Conservation (phyloP, 441 rosid genomes). For the Gossypium gossypioides region DNA sequence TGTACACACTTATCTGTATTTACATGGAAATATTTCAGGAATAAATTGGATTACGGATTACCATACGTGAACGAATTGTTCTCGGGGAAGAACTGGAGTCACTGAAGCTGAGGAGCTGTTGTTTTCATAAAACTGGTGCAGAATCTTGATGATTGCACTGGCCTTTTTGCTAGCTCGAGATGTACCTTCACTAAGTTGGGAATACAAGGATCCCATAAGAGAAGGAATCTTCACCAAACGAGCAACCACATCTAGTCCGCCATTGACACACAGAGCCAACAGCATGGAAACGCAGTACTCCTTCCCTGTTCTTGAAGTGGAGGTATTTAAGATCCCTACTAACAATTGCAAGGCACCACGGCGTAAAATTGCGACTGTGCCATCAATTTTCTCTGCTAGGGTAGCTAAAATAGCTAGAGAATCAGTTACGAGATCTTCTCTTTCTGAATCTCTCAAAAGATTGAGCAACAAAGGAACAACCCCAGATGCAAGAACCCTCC, state of each 20-base stretch:
- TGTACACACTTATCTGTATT: conserved; percentile 19
- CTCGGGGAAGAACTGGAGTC: conserved; percentile 34
- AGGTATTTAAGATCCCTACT: conserved; percentile 32
- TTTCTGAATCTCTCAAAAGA: conserved; percentile 29
- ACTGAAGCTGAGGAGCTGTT: conserved; percentile 28
- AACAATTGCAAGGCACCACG: conserved; percentile 39
- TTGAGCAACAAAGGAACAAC: conserved; percentile 43
- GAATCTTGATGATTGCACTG: conserved; percentile 49
- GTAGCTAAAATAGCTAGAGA: conserved; percentile 55
- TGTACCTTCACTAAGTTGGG: conserved; percentile 53
- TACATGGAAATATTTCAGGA: conserved; percentile 15
- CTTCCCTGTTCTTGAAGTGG: conserved; percentile 40
- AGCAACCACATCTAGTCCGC: conserved; percentile 49
- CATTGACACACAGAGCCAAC: conserved; percentile 55
- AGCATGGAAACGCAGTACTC: conserved; percentile 58
- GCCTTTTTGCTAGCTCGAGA: conserved; percentile 65
- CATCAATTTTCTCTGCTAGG: conserved; percentile 56
- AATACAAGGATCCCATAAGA: conserved; percentile 57
- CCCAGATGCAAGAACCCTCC: conserved; percentile 50
- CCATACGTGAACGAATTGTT: conserved; percentile 45
- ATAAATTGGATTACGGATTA: conserved; percentile 33
- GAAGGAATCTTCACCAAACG: conserved; percentile 40
- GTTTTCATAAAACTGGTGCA: conserved; percentile 54
- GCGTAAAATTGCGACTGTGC: conserved; percentile 37
- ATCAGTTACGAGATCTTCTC: conserved; percentile 42